phyloP scores from a whole-genome alignment of 1,139 yeast species.

The Saccharomyces hybrid region DNA sequence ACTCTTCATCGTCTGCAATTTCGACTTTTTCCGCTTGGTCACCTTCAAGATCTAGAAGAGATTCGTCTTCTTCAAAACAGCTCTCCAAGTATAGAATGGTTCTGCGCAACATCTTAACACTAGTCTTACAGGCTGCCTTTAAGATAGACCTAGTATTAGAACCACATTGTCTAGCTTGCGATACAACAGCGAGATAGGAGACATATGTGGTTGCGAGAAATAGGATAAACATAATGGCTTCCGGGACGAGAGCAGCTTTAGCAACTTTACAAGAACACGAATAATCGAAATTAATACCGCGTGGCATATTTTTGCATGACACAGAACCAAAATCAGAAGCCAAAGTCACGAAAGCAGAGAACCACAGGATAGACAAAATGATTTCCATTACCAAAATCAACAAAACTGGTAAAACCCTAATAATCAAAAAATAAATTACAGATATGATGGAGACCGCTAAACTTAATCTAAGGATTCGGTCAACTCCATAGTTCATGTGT shows the following conservation, averaged over 20 bases:
- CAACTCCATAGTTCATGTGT: background rate
- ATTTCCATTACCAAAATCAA: background rate
- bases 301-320: background rate
- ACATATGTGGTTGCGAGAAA: background rate
- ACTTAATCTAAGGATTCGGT: background rate
- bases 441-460: background rate
- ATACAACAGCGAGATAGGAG: background rate
- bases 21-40: background rate
- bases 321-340: background rate
- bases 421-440: background rate
- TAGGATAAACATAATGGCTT: background rate
- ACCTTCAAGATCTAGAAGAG: background rate
- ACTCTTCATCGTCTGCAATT: background rate
- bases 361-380: background rate
- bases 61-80: background rate
- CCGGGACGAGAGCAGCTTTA: background rate
- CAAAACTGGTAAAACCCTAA: background rate
- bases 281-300: too few species aligned
- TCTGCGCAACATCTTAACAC: background rate
- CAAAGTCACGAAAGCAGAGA: background rate
- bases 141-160: background rate
- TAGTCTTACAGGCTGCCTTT: background rate
- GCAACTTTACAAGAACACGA: background rate
- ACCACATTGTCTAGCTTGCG: background rate
- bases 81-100: background rate